Evolutionary conservation across 345 rosid species (phyloP).

Genomic region (Carallia brachiata): DNA sequence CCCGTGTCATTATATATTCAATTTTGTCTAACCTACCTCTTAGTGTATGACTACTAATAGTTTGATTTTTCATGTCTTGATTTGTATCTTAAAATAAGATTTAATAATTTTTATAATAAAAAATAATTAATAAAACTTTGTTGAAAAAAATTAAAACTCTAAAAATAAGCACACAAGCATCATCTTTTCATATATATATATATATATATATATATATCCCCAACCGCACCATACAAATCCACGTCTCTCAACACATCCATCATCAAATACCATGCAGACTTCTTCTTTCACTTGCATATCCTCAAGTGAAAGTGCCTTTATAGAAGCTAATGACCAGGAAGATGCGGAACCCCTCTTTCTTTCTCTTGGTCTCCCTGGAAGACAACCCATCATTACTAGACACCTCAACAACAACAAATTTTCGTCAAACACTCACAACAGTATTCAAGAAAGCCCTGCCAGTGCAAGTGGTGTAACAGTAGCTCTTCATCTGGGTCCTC

Average conservation of each 20-base stretch:
- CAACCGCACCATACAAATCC: no score
- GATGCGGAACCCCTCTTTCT: conserved; percentile 69
- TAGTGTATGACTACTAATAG: no score
- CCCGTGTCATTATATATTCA: not conserved
- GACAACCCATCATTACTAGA: conserved; percentile 27
- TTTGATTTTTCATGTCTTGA: no score
- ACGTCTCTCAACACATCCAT: not conserved
- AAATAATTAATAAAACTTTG: no score
- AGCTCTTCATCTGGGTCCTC: conserved; percentile 70
- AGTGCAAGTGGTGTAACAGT: conserved; percentile 52
- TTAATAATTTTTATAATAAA: no score
- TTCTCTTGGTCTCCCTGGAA: conserved; percentile 82
- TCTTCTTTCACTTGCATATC: conserved; percentile 41
- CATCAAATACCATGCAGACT: conserved; percentile 40
- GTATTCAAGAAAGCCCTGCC: conserved; percentile 19
- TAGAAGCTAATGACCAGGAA: conserved; percentile 38
- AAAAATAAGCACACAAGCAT: no score
- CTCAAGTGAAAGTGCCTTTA: conserved; percentile 35
- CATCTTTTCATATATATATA: no score
- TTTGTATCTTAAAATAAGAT: no score
- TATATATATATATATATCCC: no score
- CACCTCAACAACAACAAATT: conserved; percentile 23
- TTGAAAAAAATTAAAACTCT: no score
- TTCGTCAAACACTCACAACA: conserved; percentile 12
- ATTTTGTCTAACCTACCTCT: not conserved